Conservation (phyloP, 2,329 filamentous ascomycete genomes). For the Knufia petricola region DNA sequence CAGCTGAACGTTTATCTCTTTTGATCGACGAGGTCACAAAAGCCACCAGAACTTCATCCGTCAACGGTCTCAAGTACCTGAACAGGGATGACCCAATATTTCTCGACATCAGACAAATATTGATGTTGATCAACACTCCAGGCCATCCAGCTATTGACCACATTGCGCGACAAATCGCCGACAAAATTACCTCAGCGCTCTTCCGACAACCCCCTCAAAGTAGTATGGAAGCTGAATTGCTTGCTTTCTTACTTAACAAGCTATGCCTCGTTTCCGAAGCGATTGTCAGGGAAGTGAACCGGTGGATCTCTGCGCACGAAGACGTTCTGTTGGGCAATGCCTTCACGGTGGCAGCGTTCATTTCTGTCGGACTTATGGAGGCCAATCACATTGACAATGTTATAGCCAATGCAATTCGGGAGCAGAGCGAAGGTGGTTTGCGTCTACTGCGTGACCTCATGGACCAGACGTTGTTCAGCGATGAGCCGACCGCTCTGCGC, state of each 20-base stretch:
- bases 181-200: conserved; percentile 47
- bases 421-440: conserved; percentile 61
- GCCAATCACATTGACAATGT: conserved; percentile 59
- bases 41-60: conserved; percentile 45
- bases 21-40: conserved; percentile 50
- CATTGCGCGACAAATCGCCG: conserved; percentile 46
- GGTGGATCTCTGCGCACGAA: conserved; percentile 43
- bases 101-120: conserved; percentile 48
- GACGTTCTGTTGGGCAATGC: conserved; percentile 55
- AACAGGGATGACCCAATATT: conserved; percentile 46
- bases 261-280: conserved; percentile 48
- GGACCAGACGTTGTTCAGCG: conserved; percentile 67
- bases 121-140: conserved; percentile 43
- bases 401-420: conserved; percentile 61
- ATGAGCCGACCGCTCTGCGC: conserved; percentile 66
- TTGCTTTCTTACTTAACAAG: conserved; percentile 51
- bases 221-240: conserved; percentile 52
- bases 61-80: conserved; percentile 50
- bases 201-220: conserved; percentile 44
- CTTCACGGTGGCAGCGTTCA: conserved; percentile 50
- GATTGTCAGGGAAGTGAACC: conserved; percentile 35
- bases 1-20: conserved; percentile 45
- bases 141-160: conserved; percentile 43
- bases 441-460: conserved; percentile 73
- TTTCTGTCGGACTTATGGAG: conserved; percentile 52